Evolutionary conservation across 2,329 filamentous ascomycete species (phyloP), one percentile per base, ranked within the genome.

Genomic region (Ophioceras dolichostomum): DNA sequence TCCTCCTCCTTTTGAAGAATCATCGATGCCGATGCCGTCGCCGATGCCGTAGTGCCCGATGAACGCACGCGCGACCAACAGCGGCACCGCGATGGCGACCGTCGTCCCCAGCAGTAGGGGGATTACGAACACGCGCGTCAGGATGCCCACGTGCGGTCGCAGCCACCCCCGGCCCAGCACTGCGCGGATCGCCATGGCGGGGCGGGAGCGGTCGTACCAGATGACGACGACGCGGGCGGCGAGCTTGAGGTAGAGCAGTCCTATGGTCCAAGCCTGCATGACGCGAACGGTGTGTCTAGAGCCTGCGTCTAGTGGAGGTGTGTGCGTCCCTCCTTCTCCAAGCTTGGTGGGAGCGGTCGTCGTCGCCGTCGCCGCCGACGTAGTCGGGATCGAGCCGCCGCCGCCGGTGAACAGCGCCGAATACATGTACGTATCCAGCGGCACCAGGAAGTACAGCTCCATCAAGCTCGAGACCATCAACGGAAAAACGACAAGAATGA

Each of bases 241-340:
- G 49, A 96, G 76, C 45, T 94, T 88, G 21, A 93, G 70, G 56
- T 94, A 95, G 3, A 98, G 69, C 17, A 98, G 72, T 4, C 91
- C 91, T 1, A 98, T 67, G 0, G 88, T 94, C 87, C 89, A 98
- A 40, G 88, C 80, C 54, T 96, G 89, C 30, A 96, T 79, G 43
- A 96, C 70, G 43, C 93, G 82, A 30, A 96, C 75, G 7, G 79
- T 83, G 52, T 93, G 85, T 13, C 56, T 36, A 10, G 45, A 45
- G 4, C 55, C 53, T 12, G 55, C 54, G 6, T 45, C 48, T n/a
- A n/a, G n/a, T n/a, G n/a, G n/a, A n/a, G n/a, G n/a, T n/a, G n/a
- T n/a, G n/a, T n/a, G n/a, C n/a, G n/a, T n/a, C n/a, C n/a, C n/a
- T n/a, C n/a, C n/a, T n/a, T n/a, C n/a, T n/a, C n/a, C n/a, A n/a